A percentile compares a stretch with the other conserved stretches of the same genome.
Conservation (phyloP, 306 rosid species). For the Mimosa pudica region DNA sequence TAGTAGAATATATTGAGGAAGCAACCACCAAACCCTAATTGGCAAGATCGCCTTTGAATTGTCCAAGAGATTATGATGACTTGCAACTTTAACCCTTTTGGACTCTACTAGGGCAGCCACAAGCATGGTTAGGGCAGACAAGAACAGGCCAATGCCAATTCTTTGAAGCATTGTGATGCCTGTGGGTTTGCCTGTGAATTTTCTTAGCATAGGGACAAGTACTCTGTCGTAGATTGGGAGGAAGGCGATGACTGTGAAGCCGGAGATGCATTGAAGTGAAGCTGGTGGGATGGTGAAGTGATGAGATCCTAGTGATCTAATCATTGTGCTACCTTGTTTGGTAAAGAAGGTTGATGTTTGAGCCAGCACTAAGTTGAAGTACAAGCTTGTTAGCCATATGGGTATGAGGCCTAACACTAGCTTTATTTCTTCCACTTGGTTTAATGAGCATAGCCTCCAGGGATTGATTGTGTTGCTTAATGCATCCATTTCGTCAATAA, state of each 20-base stretch:
- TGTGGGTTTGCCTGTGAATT: background rate
- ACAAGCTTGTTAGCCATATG: background rate
- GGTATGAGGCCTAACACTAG: constrained; percentile 44
- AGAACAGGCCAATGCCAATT: background rate
- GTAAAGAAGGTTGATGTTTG: background rate
- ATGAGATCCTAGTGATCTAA: background rate
- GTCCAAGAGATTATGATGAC: background rate
- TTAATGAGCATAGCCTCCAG: constrained; percentile 51
- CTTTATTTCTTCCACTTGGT: constrained; percentile 59
- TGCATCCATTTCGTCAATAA: constrained; percentile 41
- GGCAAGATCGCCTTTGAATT: background rate
- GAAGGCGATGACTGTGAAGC: background rate
- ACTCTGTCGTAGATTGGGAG: background rate
- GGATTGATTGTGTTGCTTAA: constrained; percentile 34
- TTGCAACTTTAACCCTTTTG: background rate
- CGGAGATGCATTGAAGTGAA: background rate
- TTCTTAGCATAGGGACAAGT: background rate
- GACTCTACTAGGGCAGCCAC: background rate
- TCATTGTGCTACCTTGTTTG: background rate
- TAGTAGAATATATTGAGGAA: background rate
- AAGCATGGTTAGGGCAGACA: background rate
- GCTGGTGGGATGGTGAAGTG: background rate
- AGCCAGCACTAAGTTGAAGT: background rate
- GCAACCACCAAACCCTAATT: background rate
- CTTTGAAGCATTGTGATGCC: constrained; percentile 5